phyloP scores from a whole-genome alignment of 306 rosid genomes.

The Urtica urens region DNA sequence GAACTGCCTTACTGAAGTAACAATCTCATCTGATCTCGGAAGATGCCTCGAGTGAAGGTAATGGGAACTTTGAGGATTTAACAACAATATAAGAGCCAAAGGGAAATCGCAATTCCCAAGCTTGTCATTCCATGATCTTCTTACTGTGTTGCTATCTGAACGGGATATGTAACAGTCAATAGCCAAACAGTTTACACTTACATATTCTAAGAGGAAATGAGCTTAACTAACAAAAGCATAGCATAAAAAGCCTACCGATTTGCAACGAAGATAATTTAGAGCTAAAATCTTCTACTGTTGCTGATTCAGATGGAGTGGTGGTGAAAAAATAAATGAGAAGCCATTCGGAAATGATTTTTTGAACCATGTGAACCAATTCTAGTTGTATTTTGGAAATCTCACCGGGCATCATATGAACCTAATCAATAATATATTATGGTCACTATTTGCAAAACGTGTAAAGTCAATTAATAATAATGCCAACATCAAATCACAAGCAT shows the following conservation, averaged over 20 bases:
- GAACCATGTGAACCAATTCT: constrained; percentile 78
- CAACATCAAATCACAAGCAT: no score
- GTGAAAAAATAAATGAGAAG: constrained; percentile 60
- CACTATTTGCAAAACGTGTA: no score
- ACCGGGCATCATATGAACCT: constrained; percentile 60
- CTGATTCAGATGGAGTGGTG: constrained; percentile 63
- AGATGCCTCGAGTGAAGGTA: constrained; percentile 33
- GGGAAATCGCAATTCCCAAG: constrained; percentile 70
- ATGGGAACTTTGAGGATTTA: constrained; percentile 38
- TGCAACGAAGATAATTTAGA: constrained; percentile 74
- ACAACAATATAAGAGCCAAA: constrained; percentile 60
- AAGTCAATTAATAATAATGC: no score
- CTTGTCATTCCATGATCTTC: constrained; percentile 59
- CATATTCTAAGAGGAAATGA: no score
- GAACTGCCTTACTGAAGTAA: constrained; percentile 40
- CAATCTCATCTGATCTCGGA: constrained; percentile 35
- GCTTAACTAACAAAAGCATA: no score
- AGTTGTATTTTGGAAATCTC: constrained; percentile 61
- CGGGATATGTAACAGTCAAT: no score
- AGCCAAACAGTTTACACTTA: no score
- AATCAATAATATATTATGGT: no score
- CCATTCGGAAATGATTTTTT: constrained; percentile 79
- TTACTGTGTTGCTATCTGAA: constrained; percentile 47
- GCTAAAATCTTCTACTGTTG: constrained; percentile 79
- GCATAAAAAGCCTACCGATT: constrained; percentile 48